Conservation (phyloP, 805 yeast genomes). For the Tetrapisispora pingtungensis region DNA sequence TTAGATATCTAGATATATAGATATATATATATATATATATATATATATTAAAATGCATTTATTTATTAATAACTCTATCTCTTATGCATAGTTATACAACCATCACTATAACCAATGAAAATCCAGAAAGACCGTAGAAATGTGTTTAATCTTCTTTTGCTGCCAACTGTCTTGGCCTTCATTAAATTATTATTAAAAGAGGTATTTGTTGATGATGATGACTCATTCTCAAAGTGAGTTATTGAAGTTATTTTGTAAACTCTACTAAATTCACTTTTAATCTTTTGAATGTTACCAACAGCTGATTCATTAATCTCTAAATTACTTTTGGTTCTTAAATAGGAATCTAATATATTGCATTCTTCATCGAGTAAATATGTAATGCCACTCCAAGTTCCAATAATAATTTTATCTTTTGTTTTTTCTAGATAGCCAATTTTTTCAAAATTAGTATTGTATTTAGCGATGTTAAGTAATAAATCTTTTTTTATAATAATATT, state of each 20-base stretch:
- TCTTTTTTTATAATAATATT: background rate
- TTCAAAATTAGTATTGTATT: conserved; percentile 4
- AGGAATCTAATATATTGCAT: background rate
- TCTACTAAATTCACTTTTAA: background rate
- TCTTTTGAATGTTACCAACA: conserved; percentile 15
- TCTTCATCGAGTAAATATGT: conserved; percentile 8
- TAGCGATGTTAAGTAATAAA: background rate
- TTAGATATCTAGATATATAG: too few relatives aligned
- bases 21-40: background rate
- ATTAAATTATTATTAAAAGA: too few relatives aligned
- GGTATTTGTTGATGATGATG: background rate
- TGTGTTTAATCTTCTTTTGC: conserved; percentile 11
- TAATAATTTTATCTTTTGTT: conserved; percentile 5
- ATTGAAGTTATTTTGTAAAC: background rate
- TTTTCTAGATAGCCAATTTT: conserved; percentile 12
- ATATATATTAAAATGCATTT: background rate
- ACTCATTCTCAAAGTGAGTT: background rate
- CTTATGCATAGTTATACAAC: conserved; percentile 14
- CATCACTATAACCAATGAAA: conserved; percentile 27
- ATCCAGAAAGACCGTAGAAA: conserved; percentile 18
- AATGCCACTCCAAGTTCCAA: conserved; percentile 19
- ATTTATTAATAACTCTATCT: conserved; percentile 1
- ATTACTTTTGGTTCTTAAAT: conserved; percentile 16
- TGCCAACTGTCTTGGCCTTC: conserved; percentile 3
- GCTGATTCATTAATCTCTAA: conserved; percentile 17